These are phyloP conservation scores for Penicillium bialowiezense DNA, from an alignment of 495 filamentous ascomycete species.

Conservation along the genomic window DNA sequence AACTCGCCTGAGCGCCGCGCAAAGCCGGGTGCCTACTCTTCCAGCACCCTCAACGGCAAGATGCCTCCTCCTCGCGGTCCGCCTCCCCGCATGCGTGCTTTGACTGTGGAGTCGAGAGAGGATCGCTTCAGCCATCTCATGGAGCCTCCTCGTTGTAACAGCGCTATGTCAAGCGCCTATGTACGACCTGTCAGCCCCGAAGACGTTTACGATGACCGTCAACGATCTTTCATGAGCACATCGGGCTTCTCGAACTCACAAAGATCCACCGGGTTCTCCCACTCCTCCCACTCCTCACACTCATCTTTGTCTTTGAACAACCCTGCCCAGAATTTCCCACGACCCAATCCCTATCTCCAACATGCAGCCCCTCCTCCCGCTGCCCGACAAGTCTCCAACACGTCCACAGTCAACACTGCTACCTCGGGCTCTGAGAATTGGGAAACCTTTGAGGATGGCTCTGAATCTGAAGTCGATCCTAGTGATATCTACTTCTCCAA, in stretches of 20 bases:
- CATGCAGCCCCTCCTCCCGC: constrained; percentile 48
- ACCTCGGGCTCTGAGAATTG: constrained; percentile 88
- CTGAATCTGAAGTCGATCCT: constrained; percentile 69
- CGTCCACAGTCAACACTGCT: constrained; percentile 59
- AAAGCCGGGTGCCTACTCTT: constrained; percentile 48
- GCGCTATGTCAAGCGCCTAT: constrained; percentile 60
- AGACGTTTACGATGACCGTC: constrained; percentile 78
- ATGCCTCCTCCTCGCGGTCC: constrained; percentile 65
- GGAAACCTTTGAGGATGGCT: constrained; percentile 85
- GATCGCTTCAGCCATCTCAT: constrained; percentile 56
- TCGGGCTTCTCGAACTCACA: constrained; percentile 43
- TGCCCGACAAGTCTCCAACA: constrained; percentile 68
- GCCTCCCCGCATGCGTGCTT: constrained; percentile 85
- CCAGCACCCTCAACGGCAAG: constrained; percentile 54
- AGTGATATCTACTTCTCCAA: constrained; percentile 77
- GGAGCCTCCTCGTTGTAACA: constrained; percentile 62
- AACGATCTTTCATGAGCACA: constrained; percentile 48
- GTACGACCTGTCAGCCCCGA: constrained; percentile 80
- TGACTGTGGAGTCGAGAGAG: constrained; percentile 65
- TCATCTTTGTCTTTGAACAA: constrained; percentile 40
- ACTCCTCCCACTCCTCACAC: constrained; percentile 38
- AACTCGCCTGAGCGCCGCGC: constrained; percentile 77
- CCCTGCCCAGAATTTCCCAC: constrained; percentile 36
- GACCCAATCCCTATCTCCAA: constrained; percentile 40
- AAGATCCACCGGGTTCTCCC: constrained; percentile 38